Evolutionary conservation across 345 rosid species (phyloP), one percentile per base, ranked within the genome.

Genomic region (Linum tenue): DNA sequence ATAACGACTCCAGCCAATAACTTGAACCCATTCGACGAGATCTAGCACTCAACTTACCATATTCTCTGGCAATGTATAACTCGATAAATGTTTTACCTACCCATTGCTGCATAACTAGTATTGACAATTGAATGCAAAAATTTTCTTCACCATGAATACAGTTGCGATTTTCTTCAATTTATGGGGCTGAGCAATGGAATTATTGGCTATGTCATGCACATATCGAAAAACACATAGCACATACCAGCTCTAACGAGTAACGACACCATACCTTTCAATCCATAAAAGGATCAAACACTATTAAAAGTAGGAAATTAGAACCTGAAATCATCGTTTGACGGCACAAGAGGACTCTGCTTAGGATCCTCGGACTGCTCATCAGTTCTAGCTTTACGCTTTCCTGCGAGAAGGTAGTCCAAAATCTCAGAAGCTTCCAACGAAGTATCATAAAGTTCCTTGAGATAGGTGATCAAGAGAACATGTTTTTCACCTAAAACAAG

Each of bases 361-460:
- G 79, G 74, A 75, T 66, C 82, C 70, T 80, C 83, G 36, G 77
- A 56, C 37, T 74, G 86, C 5, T 70, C 71, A 65, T 76, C 83
- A 2, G 80, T 58, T 74, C 92, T 86, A 71, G 85, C 97, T 69
- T 90, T 90, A 31, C 97, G 83, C 73, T 92, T 90, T 64, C 97
- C 98, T 90, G 76, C 17, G 69, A 50, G 50, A 22, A 40, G 65
- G 10, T 17, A 0, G 58, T 17, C 17, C 64, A 43, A 39, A 36
- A 5, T 22, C 22, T 42, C 37, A 60, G 57, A 51, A 15, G n/a
- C 62, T 5, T 53, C 68, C 37, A 4, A 41, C 40, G 1, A 55
- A 56, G 16, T 42, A 56, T 15, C 12, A 67, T 10, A 10, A 38
- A 66, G 17, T 37, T 38, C 12, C 3, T 2, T 11, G 40, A 22